Base-by-base conservation (phyloP, 2,329 filamentous ascomycete species). In the Tolypocladium ovalisporum region DNA sequence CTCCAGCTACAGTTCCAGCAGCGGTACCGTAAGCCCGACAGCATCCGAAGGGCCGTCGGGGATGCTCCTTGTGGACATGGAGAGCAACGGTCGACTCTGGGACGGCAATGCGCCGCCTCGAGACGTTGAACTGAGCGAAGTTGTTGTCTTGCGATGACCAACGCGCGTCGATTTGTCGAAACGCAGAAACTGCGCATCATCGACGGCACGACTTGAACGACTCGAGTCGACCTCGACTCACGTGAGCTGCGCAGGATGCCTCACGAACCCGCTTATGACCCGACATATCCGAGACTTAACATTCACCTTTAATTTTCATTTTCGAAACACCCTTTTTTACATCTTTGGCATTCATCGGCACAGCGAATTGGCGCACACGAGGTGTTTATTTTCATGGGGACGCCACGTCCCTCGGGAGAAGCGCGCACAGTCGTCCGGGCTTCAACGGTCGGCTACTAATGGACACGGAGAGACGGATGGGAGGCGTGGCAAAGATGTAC, bases 1-100 rank as follows among this genome's bases (percentile, higher is more conserved):
- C 56, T 94, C 89, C 0, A 83, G 88, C 68, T 76, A 72, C 59
- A 72, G 73, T 54, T 78, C 76, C 55, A 75, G 74, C 53, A 78
- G 76, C 61, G 77, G 76, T 24, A 75, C 76, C n/a, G 63, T 79
- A 58, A 80, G 77, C 62, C 79, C 79, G 9, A 75, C 74, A 0
- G 72, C 76, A 9, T 77, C 77, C 0, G 77, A 78, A 54, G 75
- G 77, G 47, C 66, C 68, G 2, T 69, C 70, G 4, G 65, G 67
- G n/a, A 65, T 70, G 61, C 61, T 71, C 36, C 62, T 66, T 40
- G 63, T 70, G 63, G 75, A 73, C 52, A 64, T 74, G 63, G 68
- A 68, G 6, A 66, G 69, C 17, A 67, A 74, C 13, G 68, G 69
- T 35, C 70, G 73, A 19, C 59, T 69, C 49, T 77, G 75, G 74